Conservation (phyloP, 2,329 filamentous ascomycete species). For the Peltaster fructicola region DNA sequence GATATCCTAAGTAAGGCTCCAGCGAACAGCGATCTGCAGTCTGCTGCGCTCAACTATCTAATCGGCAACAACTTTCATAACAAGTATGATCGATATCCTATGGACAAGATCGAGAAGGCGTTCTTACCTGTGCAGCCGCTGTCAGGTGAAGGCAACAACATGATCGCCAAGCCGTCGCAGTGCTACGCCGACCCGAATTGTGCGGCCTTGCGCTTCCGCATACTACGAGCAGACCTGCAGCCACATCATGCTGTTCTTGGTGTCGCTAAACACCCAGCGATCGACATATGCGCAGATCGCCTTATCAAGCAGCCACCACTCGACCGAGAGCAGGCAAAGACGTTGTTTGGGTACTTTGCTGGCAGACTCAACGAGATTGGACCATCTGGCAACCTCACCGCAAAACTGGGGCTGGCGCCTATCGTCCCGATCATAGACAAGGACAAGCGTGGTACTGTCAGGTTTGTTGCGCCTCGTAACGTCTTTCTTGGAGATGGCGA, state of each 20-base stretch:
- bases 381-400: conserved; percentile 33
- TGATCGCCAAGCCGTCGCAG: conserved; percentile 51
- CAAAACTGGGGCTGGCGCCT: conserved; percentile 42
- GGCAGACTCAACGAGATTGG: conserved; percentile 58
- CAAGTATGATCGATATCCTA: conserved; percentile 49
- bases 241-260: conserved; percentile 72
- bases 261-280: conserved; percentile 63
- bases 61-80: conserved; percentile 64
- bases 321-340: conserved; percentile 46
- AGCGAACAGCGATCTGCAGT: conserved; percentile 41
- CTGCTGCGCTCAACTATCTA: conserved; percentile 63
- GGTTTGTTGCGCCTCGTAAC: conserved; percentile 48
- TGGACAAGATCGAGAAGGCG: conserved; percentile 27
- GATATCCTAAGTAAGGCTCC: conserved; percentile 53
- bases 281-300: conserved; percentile 56
- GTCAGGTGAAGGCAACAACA: conserved; percentile 27
- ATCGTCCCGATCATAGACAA: conserved; percentile 49
- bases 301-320: conserved; percentile 56
- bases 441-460: conserved; percentile 19
- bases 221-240: conserved; percentile 60
- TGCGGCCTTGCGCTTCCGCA: conserved; percentile 60
- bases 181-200: conserved; percentile 73
- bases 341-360: conserved; percentile 70
- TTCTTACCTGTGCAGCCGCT: conserved; percentile 61
- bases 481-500: conserved; percentile 62